Conservation (phyloP, 192 early-diverging fungal genomes). For the Coemansia sp. region DNA sequence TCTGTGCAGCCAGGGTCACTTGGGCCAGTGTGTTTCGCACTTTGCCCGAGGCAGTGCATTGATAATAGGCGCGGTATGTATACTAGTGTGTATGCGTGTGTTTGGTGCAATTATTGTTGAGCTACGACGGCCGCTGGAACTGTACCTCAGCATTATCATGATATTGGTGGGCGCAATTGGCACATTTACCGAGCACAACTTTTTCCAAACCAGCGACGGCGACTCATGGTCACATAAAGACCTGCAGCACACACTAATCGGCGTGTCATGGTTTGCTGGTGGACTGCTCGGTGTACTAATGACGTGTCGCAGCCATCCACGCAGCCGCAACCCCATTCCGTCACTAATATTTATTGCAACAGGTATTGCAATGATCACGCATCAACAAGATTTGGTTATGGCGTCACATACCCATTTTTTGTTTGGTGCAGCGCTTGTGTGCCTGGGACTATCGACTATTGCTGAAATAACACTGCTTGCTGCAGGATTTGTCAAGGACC, state of each 20-base stretch:
- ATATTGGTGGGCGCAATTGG: slow-evolving; percentile 60
- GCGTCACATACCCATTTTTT: slow-evolving; percentile 58
- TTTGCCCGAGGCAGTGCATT: slow-evolving; percentile 66
- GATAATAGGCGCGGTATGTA: slow-evolving; percentile 52
- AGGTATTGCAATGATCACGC: slow-evolving; percentile 60
- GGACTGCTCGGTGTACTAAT: slow-evolving; percentile 58
- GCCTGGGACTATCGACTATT: slow-evolving; percentile 51
- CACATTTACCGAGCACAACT: slow-evolving; percentile 71
- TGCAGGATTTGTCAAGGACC: slow-evolving; percentile 28
- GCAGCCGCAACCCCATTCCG: slow-evolving; percentile 57
- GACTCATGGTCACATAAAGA: slow-evolving; percentile 62
- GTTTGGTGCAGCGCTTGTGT: slow-evolving; percentile 61
- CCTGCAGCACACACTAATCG: slow-evolving; percentile 66
- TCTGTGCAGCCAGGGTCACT: slow-evolving; percentile 60
- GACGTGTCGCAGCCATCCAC: slow-evolving; percentile 30
- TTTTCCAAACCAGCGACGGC: slow-evolving; percentile 21
- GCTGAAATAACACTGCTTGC: slow-evolving; percentile 56
- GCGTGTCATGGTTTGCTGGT: slow-evolving; percentile 63
- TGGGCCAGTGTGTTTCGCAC: slow-evolving; percentile 69
- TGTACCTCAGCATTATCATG: slow-evolving; percentile 60
- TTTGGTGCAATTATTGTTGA: slow-evolving; percentile 55
- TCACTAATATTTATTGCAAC: slow-evolving; percentile 62
- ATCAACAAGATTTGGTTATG: slow-evolving; percentile 59
- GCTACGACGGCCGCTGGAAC: slow-evolving; percentile 58
- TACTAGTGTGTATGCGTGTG: slow-evolving; percentile 54